Conservation (phyloP, 768 basidiomycete species). For the Boletus pseudo-olivaceus region DNA sequence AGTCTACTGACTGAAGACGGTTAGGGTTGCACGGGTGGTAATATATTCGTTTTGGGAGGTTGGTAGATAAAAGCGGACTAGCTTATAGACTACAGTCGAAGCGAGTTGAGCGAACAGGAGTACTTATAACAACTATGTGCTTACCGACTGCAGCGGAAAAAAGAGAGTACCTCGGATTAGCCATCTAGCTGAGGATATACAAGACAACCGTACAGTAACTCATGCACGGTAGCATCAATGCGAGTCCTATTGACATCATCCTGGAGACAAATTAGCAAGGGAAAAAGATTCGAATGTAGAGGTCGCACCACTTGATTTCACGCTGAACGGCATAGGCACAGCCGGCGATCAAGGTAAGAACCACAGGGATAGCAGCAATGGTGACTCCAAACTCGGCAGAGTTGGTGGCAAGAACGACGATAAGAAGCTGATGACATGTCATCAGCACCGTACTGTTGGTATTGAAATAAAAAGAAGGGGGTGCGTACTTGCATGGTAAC, state of each 20-base stretch:
- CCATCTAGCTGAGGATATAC: neutral
- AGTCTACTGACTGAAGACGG: constrained; percentile 65
- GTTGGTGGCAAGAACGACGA: constrained; percentile 61
- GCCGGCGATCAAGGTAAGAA: constrained; percentile 59
- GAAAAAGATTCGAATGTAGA: neutral
- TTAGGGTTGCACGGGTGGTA: constrained; percentile 77
- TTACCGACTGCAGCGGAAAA: constrained; percentile 26
- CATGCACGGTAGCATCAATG: constrained; percentile 73
- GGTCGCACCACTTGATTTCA: constrained; percentile 71
- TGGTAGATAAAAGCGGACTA: constrained; percentile 79
- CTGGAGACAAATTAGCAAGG: constrained; percentile 22
- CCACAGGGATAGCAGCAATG: constrained; percentile 78
- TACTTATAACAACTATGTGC: constrained; percentile 3
- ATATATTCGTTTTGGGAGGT: constrained; percentile 49
- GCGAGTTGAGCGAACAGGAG: neutral
- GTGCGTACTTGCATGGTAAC: constrained; percentile 76
- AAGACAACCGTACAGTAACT: constrained; percentile 61
- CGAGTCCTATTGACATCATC: constrained; percentile 69
- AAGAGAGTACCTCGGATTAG: constrained; percentile 1
- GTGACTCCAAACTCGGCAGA: constrained; percentile 81
- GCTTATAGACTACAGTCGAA: constrained; percentile 62
- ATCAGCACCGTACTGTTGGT: neutral
- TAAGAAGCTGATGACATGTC: constrained; percentile 58
- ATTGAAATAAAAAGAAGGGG: neutral
- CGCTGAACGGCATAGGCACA: constrained; percentile 71